phyloP scores from a whole-genome alignment of 441 rosid species.

The Erodium chrysanthum region DNA sequence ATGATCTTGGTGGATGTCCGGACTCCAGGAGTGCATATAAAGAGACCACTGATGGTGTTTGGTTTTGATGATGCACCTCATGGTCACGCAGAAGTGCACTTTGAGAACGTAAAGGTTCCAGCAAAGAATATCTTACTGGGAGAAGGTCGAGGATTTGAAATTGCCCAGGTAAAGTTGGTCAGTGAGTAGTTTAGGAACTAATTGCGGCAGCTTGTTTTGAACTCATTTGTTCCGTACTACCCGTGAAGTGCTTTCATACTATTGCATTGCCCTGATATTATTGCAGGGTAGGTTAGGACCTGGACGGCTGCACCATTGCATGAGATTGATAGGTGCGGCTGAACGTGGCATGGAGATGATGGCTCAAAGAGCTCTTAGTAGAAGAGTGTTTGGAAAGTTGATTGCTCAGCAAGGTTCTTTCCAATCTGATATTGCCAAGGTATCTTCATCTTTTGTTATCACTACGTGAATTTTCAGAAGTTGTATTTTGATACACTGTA shows the following conservation, averaged over 20 bases:
- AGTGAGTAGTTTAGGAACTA: background rate
- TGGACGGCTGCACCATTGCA: constrained; percentile 95
- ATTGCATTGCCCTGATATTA: background rate
- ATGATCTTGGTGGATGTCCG: constrained; percentile 80
- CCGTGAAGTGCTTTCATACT: background rate
- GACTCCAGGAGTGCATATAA: constrained; percentile 62
- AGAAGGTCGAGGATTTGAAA: constrained; percentile 97
- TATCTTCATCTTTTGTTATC: constrained; percentile 17
- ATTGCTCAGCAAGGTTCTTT: constrained; percentile 89
- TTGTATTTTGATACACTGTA: background rate
- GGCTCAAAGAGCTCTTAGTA: constrained; percentile 72
- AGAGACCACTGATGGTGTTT: constrained; percentile 77
- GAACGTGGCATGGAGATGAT: constrained; percentile 96
- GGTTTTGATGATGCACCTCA: constrained; percentile 99
- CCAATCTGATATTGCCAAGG: constrained; percentile 83
- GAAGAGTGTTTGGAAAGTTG: constrained; percentile 73
- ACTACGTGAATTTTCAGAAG: background rate
- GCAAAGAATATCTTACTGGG: constrained; percentile 79
- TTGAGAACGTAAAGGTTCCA: constrained; percentile 70
- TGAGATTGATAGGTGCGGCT: constrained; percentile 92
- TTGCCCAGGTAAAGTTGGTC: constrained; percentile 69
- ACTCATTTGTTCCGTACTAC: too few species aligned
- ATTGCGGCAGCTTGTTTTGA: too few species aligned
- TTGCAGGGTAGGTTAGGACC: constrained; percentile 96
- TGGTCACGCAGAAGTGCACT: constrained; percentile 85